These are phyloP conservation scores for Chenopodium suecicum DNA, from an alignment of 148 eudicot genomes.

Conservation along the genomic window DNA sequence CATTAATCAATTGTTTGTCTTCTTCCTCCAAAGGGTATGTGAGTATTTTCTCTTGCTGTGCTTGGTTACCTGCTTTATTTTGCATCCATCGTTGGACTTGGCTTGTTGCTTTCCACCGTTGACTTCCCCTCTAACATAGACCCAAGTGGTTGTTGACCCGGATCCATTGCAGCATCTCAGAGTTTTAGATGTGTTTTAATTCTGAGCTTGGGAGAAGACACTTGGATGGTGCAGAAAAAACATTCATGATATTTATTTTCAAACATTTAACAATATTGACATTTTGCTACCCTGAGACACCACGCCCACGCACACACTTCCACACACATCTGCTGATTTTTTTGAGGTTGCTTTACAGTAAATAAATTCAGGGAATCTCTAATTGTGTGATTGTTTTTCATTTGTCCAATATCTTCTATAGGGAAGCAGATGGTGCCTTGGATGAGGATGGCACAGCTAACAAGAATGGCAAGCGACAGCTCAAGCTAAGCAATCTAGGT, in stretches of 20 bases:
- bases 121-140: too few species aligned
- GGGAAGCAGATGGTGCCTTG: constrained; percentile 67
- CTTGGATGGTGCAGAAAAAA: not conserved
- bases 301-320: not conserved
- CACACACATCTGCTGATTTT: not conserved
- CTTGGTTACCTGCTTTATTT: too few species aligned
- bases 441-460: constrained; percentile 61
- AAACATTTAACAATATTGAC: not conserved
- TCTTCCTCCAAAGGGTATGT: too few species aligned
- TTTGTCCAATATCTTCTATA: constrained; percentile 14
- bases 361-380: not conserved
- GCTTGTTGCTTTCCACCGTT: too few species aligned
- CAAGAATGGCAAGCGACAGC: constrained; percentile 63
- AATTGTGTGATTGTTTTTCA: not conserved
- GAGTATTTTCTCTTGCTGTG: too few species aligned
- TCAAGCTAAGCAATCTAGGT: constrained; percentile 66
- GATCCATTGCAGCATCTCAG: too few species aligned
- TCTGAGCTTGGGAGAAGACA: not conserved
- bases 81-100: too few species aligned
- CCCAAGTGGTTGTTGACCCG: too few species aligned
- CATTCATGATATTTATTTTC: not conserved
- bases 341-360: not conserved
- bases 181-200: not conserved
- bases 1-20: too few species aligned
- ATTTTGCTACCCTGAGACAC: not conserved